Conservation (phyloP, 83 land plant species). For the Picea engelmannii region DNA sequence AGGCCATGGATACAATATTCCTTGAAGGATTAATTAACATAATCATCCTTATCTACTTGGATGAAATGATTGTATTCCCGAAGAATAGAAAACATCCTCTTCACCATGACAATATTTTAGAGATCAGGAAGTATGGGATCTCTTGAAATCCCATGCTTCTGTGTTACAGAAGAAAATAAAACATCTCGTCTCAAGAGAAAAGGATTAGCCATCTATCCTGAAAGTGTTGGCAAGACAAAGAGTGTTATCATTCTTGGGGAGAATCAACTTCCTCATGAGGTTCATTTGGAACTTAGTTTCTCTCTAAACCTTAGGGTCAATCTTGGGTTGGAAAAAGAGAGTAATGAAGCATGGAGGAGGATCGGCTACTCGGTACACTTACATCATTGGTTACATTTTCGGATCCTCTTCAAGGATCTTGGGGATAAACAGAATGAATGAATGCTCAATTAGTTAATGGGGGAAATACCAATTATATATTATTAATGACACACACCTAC, state of each 20-base stretch:
- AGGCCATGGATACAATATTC: background rate
- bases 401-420: too few relatives aligned
- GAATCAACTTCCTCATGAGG: background rate
- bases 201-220: background rate
- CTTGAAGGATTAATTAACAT: background rate
- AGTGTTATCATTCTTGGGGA: background rate
- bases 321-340: background rate
- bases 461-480: too few relatives aligned
- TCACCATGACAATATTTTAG: background rate
- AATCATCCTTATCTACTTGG: slow-evolving; percentile 8
- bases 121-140: background rate
- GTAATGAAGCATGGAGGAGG: background rate
- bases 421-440: too few relatives aligned
- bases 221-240: background rate
- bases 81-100: background rate
- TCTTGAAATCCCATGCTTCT: background rate
- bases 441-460: too few relatives aligned
- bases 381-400: too few relatives aligned
- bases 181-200: too few relatives aligned
- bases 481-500: too few relatives aligned
- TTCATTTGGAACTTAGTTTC: background rate
- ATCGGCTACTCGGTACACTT: too few relatives aligned
- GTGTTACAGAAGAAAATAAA: background rate
- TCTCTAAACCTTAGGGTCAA: background rate
- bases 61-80: background rate